A percentile compares a stretch with the other conserved stretches of the same genome.
phyloP scores from a whole-genome alignment of 345 rosid species.

The Aquilaria yunnanensis region DNA sequence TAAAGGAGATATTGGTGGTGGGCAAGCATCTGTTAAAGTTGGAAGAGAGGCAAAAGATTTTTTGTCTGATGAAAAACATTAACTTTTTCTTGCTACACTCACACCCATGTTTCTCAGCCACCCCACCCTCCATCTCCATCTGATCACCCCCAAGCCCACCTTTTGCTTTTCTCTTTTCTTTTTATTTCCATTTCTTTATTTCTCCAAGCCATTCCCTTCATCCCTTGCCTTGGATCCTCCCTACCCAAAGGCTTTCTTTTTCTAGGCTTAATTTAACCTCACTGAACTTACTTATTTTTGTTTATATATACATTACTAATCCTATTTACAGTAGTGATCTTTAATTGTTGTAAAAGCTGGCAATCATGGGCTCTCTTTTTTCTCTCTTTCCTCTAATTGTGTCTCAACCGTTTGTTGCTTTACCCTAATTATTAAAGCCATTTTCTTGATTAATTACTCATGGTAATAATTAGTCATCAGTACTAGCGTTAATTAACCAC shows the following conservation, averaged over 20 bases:
- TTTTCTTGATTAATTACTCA: no score
- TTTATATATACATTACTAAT: background rate
- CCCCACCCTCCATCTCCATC: slow-evolving; percentile 9
- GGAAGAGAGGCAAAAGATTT: slow-evolving; percentile 10
- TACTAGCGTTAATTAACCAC: no score
- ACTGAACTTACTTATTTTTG: background rate
- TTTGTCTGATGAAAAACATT: slow-evolving; percentile 16
- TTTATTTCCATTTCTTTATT: background rate
- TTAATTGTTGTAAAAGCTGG: slow-evolving; percentile 9
- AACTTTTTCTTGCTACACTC: slow-evolving; percentile 19
- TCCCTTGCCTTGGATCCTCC: slow-evolving; percentile 35
- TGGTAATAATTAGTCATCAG: no score
- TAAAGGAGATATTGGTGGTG: slow-evolving; percentile 51
- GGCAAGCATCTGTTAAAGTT: slow-evolving; percentile 54
- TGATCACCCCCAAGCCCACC: background rate
- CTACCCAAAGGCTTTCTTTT: background rate
- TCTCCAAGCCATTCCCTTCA: slow-evolving; percentile 5
- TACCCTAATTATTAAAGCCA: no score
- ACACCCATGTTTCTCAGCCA: slow-evolving; percentile 22
- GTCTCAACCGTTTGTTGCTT: background rate
- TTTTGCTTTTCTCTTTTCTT: slow-evolving; percentile 15
- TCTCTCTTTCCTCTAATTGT: background rate
- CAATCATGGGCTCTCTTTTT: slow-evolving; percentile 1
- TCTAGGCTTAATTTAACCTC: slow-evolving; percentile 13
- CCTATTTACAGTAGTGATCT: background rate